Evolutionary conservation across 2,329 filamentous ascomycete genomes (phyloP), one percentile per base, ranked within the genome.

Genomic region (Neospermospora avenae): DNA sequence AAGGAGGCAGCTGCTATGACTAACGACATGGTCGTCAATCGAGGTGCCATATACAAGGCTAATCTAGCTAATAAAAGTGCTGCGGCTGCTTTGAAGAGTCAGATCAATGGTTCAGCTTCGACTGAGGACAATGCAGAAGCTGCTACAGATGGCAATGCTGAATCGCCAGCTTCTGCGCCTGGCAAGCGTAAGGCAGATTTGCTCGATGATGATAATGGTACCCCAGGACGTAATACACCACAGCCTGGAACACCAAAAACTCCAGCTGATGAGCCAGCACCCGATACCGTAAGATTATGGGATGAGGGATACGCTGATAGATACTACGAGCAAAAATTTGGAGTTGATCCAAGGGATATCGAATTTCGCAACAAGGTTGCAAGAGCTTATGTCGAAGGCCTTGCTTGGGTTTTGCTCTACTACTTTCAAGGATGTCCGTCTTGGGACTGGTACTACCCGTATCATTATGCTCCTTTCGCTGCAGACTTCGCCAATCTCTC

Each of bases 371-470:
- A 93, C 74, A 84, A 91, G 71, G 96, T 99, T 59, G 95, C 89
- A 37, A 84, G 86, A 57, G 85, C 90, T n/a, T 99, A 99, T 73
- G 92, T 93, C 13, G 92, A 98, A 78, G 95, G 95, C 37, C 82
- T 99, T 10, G 89, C 89, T 22, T 99, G 96, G 95, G 95, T 99
- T 41, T 79, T 99, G 54, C 81, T 93, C 37, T 99, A 99, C 76
- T 99, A 99, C 74, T 96, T 97, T 75, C 95, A 99, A 75, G 95
- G 95, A 25, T 99, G 95, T 70, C 92, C 95, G 22, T 97, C 92
- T 0, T 99, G 96, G 95, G 96, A 93, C 55, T 99, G 95, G 95
- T 99, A 95, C 74, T 99, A 97, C 72, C 95, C 95, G 0, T 96
- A 98, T 71, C 95, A 99, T 73, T 99, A 99, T 73, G 96, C 95